phyloP scores from a whole-genome alignment of 805 yeast species.

The Nakazawaea ernobii region DNA sequence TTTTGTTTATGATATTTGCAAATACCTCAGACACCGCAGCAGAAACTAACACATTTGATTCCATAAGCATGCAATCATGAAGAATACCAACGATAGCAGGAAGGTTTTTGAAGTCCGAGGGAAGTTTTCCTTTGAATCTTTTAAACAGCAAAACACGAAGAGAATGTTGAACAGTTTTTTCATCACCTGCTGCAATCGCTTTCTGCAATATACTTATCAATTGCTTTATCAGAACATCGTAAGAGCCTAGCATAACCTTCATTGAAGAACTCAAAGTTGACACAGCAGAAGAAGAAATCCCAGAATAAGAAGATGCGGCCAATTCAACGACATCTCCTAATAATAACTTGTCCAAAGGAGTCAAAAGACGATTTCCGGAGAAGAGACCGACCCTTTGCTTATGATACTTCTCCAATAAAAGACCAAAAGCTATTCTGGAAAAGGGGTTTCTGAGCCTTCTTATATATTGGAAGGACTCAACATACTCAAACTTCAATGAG shows the following conservation, averaged over 20 bases:
- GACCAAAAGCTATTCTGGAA: conserved; percentile 75
- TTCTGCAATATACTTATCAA: conserved; percentile 43
- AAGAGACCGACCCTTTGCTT: conserved; percentile 66
- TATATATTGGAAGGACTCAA: conserved; percentile 56
- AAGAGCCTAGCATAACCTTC: conserved; percentile 64
- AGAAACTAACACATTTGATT: conserved; percentile 45
- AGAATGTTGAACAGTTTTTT: conserved; percentile 58
- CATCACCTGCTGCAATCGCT: conserved; percentile 44
- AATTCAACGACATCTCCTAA: conserved; percentile 60
- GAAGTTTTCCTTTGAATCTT: conserved; percentile 52
- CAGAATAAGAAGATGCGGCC: conserved; percentile 65
- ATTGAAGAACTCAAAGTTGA: conserved; percentile 59
- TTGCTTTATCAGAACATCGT: conserved; percentile 44
- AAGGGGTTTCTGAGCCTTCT: conserved; percentile 61
- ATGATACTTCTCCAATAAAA: conserved; percentile 69
- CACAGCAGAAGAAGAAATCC: conserved; percentile 67
- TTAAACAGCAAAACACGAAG: conserved; percentile 51
- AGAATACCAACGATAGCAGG: conserved; percentile 41
- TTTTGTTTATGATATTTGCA: conserved; percentile 29
- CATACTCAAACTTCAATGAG: conserved; percentile 46
- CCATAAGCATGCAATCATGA: conserved; percentile 49
- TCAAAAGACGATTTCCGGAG: conserved; percentile 67
- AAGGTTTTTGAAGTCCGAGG: conserved; percentile 51
- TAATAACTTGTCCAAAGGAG: conserved; percentile 55
- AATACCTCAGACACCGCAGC: conserved; percentile 49